A percentile compares a stretch with the other conserved stretches of the same genome.
Conservation (phyloP, 2,329 filamentous ascomycete species). For the Xylariaceae sp. region DNA sequence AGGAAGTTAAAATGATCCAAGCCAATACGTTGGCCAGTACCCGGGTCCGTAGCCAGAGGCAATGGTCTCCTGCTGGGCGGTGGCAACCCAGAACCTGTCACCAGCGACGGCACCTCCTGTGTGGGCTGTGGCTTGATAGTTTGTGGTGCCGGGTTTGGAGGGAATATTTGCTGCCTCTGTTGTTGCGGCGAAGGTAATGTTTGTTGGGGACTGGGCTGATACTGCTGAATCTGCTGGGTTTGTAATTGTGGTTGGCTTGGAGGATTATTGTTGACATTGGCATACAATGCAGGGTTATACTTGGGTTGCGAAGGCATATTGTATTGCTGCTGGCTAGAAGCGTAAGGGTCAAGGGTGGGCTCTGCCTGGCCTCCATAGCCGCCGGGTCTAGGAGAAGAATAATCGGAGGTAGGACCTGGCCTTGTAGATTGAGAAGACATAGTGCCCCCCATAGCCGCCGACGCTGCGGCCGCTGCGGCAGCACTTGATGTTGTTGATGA, state of each 20-base stretch:
- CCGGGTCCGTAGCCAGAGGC: conserved; percentile 66
- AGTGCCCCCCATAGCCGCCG: conserved; percentile 53
- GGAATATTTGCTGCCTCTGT: conserved; percentile 32
- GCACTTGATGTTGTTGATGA: conserved; percentile 51
- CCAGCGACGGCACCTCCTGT: conserved; percentile 35
- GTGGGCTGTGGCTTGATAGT: conserved; percentile 39
- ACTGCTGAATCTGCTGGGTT: conserved; percentile 38
- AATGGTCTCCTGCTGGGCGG: conserved; percentile 53
- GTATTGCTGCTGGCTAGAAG: conserved; percentile 25
- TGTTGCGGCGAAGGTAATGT: conserved; percentile 26
- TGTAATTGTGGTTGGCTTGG: conserved; percentile 38
- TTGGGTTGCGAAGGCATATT: conserved; percentile 47
- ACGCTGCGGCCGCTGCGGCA: conserved; percentile 50
- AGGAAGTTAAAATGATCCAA: conserved; percentile 99
- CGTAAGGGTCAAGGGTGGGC: conserved; percentile 30
- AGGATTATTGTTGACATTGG: conserved; percentile 53
- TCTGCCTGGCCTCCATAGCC: conserved; percentile 27
- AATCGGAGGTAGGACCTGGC: conserved; percentile 27
- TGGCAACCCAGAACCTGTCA: conserved; percentile 31
- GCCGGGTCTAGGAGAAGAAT: conserved; percentile 33
- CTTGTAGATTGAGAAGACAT: conserved; percentile 33
- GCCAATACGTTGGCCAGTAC: conserved; percentile 81
- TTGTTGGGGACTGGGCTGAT: conserved; percentile 34
- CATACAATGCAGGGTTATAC: conserved; percentile 78
- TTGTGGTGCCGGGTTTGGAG: conserved; percentile 21